A percentile compares a stretch with the other conserved stretches of the same genome.
Evolutionary conservation across 225 moss, liverwort and hornwort species (phyloP).

Genomic region (Antitrichia curtipendula): DNA sequence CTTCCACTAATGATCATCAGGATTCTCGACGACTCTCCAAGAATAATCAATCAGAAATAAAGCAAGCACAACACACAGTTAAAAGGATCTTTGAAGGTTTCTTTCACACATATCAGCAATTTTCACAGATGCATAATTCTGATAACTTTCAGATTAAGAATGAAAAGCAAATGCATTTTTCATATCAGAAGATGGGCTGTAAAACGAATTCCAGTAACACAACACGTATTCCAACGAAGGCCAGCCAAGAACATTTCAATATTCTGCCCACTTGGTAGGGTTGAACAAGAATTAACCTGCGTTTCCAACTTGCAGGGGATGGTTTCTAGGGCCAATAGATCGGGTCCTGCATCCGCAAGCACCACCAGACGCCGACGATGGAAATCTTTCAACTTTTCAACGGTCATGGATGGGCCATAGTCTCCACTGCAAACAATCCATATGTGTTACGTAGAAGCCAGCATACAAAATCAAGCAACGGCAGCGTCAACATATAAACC

Average conservation of each 20-base stretch:
- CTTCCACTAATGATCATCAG: background rate
- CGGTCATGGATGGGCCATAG: conserved; percentile 68
- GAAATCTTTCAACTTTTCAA: conserved; percentile 85
- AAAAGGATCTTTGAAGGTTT: background rate
- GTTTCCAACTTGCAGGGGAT: conserved; percentile 88
- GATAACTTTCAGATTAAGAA: background rate
- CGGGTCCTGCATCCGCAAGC: conserved; percentile 78
- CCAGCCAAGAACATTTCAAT: too few species aligned
- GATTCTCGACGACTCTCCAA: background rate
- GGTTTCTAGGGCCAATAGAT: conserved; percentile 84
- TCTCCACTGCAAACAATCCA: conserved; percentile 57
- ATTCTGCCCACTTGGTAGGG: background rate
- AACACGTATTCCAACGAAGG: background rate
- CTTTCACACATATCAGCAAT: background rate
- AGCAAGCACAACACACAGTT: background rate
- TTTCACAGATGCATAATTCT: background rate
- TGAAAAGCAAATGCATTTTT: background rate
- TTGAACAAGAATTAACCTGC: conserved; percentile 31
- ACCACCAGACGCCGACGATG: conserved; percentile 67
- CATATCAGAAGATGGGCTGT: background rate
- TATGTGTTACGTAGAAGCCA: background rate
- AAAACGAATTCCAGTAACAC: background rate
- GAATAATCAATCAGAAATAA: background rate
- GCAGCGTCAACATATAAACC: background rate
- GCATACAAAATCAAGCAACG: background rate